Evolutionary conservation across 495 filamentous ascomycete genomes (phyloP).

Genomic region (Halenospora varia): DNA sequence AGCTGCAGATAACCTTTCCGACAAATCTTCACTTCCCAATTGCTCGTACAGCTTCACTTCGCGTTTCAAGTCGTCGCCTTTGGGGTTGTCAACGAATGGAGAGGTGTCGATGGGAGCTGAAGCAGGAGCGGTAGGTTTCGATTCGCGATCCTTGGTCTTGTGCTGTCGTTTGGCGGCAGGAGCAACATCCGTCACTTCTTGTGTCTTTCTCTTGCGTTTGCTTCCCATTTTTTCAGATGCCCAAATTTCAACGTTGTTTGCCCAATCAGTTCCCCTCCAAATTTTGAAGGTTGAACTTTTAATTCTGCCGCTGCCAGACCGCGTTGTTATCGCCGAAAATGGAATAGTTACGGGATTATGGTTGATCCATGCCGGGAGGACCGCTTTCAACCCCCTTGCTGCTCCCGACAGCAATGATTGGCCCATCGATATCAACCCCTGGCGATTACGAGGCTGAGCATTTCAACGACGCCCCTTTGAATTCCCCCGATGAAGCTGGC

Average conservation of each 20-base stretch:
- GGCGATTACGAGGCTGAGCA: too few species aligned
- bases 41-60: slow-evolving; percentile 48
- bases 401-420: too few species aligned
- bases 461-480: too few species aligned
- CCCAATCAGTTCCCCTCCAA: background rate
- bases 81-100: slow-evolving; percentile 36
- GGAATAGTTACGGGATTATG: too few species aligned
- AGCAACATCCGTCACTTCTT: slow-evolving; percentile 10
- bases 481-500: too few species aligned
- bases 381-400: too few species aligned
- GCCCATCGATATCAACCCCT: too few species aligned
- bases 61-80: slow-evolving; percentile 37
- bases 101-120: slow-evolving; percentile 16
- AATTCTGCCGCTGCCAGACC: background rate
- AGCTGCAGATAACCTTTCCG: slow-evolving; percentile 47
- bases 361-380: too few species aligned
- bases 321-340: background rate
- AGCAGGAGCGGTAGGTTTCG: background rate
- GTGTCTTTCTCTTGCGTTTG: slow-evolving; percentile 20
- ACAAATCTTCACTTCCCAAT: slow-evolving; percentile 45
- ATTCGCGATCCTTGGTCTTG: slow-evolving; percentile 4
- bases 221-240: slow-evolving; percentile 15
- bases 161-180: slow-evolving; percentile 18
- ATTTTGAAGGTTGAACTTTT: background rate
- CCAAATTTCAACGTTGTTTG: background rate